Conservation (phyloP, 192 early-diverging fungal species). For the Umbelopsis sp. region DNA sequence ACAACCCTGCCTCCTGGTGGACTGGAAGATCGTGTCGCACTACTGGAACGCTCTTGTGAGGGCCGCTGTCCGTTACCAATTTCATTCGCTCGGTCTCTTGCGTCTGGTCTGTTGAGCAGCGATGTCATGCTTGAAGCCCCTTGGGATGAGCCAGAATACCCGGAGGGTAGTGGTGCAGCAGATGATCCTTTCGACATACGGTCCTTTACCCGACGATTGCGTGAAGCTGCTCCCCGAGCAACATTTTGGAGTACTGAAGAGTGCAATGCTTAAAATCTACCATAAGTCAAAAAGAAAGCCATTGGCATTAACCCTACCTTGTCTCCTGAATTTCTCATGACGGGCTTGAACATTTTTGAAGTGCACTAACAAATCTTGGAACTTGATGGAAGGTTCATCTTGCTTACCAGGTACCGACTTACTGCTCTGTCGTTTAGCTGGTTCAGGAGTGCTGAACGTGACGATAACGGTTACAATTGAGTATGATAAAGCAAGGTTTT, state of each 20-base stretch:
- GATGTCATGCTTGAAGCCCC: neutral
- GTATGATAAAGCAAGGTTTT: neutral
- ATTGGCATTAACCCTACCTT: conserved; percentile 26
- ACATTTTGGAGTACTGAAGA: conserved; percentile 14
- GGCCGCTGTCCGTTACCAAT: neutral
- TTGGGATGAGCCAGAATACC: neutral
- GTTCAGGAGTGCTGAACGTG: neutral
- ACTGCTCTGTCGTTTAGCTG: conserved; percentile 22
- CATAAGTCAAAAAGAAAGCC: neutral
- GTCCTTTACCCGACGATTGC: neutral
- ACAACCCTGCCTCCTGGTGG: neutral
- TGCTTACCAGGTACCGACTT: conserved; percentile 21
- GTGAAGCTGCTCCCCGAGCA: neutral
- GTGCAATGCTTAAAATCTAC: neutral
- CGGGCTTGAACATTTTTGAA: conserved; percentile 71
- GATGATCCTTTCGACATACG: neutral
- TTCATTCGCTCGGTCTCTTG: neutral
- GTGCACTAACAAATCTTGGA: conserved; percentile 71
- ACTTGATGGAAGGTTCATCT: conserved; percentile 53
- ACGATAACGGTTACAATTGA: neutral
- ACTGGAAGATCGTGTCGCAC: conserved; percentile 2
- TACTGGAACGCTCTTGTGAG: neutral
- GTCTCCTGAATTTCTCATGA: conserved; percentile 72
- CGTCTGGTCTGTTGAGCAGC: neutral
- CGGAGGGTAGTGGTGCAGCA: neutral